These are phyloP conservation scores for Bipolaris gigantea DNA, from an alignment of 2,329 filamentous ascomycete species.

Conservation along the genomic window DNA sequence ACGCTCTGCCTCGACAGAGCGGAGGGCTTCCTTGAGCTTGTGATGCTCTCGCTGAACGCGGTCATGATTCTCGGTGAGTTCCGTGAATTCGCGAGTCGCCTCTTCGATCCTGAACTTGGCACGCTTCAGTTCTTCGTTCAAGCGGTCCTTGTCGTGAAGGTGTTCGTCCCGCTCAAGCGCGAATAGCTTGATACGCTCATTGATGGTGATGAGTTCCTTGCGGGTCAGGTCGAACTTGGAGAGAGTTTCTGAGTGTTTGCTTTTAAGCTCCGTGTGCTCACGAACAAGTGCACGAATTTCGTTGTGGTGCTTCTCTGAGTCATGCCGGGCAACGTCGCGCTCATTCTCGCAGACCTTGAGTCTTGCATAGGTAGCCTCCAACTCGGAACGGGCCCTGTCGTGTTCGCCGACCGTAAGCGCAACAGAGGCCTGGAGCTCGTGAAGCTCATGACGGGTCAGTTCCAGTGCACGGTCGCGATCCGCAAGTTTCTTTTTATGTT, in stretches of 20 bases:
- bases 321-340: slow-evolving; percentile 23
- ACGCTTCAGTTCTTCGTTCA: slow-evolving; percentile 30
- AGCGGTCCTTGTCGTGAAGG: slow-evolving; percentile 28
- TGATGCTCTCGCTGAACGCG: slow-evolving; percentile 25
- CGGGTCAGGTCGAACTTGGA: slow-evolving; percentile 27
- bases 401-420: slow-evolving; percentile 16
- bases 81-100: slow-evolving; percentile 23
- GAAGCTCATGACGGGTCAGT: slow-evolving; percentile 20
- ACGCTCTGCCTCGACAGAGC: slow-evolving; percentile 23
- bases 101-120: slow-evolving; percentile 24
- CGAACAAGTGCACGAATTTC: slow-evolving; percentile 25
- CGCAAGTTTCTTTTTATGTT: slow-evolving; percentile 29
- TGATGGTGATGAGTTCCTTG: slow-evolving; percentile 25
- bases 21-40: slow-evolving; percentile 27
- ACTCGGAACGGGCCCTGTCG: slow-evolving; percentile 23
- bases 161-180: slow-evolving; percentile 29
- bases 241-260: slow-evolving; percentile 21
- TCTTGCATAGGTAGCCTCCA: slow-evolving; percentile 20
- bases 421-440: slow-evolving; percentile 15
- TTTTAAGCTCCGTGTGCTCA: slow-evolving; percentile 31
- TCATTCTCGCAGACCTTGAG: slow-evolving; percentile 25
- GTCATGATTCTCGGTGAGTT: slow-evolving; percentile 28
- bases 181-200: slow-evolving; percentile 27
- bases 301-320: slow-evolving; percentile 26
- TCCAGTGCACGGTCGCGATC: slow-evolving; percentile 27